Base-by-base conservation (phyloP, 305 asterid genomes). In the Withania somnifera region DNA sequence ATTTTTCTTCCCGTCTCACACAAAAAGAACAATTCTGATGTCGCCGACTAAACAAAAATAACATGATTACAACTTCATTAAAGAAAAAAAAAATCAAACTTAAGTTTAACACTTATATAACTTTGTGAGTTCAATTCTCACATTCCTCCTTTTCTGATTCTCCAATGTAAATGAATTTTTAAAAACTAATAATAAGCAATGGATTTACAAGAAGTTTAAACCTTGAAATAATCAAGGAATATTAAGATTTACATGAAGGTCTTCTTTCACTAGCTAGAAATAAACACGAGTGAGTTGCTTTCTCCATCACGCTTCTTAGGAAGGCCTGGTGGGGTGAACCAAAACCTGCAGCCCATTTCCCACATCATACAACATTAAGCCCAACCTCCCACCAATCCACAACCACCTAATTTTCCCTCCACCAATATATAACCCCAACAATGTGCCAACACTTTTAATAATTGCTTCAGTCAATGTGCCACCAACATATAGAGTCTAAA, bases 301-400 rank as follows among this genome's bases (percentile, higher is more conserved):
- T 53, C 56, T 78, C 81, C 32, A 11, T 45, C 61, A 4, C 17
- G 20, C 47, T 26, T 75, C 8, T 17, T 73, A 73, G n/a, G n/a
- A n/a, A n/a, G 79, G 26, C 24, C n/a, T 79, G 8, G n/a, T 58
- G 71, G 60, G 69, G 7, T 84, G 82, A 67, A 87, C 81, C 83
- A 92, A 56, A 82, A 86, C 84, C 5, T 78, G 84, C 61, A 85
- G 42, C 15, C 91, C 90, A 64, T 58, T 86, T 69, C 90, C 85
- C 20, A 91, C 85, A 80, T 92, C 97, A 84, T 88, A 91, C 68
- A 66, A 87, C 92, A 90, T 89, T 26, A 91, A 77, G 15, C 91
- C 97, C 51, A 91, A 63, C 86, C 94, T 89, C 22, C 90, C 93
- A 3, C 97, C 94, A 53, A 85, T 38, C 97, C 97, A 92, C 24